Base-by-base conservation (phyloP, 805 yeast species). In the Priceomyces medius region DNA sequence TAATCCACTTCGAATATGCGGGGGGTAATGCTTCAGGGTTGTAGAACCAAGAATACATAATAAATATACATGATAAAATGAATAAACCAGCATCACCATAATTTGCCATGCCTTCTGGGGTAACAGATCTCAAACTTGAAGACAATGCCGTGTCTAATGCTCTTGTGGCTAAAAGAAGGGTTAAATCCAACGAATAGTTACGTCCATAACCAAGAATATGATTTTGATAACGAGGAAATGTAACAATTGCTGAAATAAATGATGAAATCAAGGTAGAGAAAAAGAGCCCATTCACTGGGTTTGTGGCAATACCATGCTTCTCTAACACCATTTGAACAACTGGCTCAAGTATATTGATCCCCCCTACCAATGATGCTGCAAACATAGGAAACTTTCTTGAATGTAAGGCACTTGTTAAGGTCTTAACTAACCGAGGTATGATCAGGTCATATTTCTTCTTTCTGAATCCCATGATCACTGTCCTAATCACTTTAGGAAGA, bases 1-100 rank as follows among this genome's bases (percentile, higher is more conserved):
- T 71, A 48, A 74, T 74, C 79, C 79, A 74, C 38, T 58, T 57
- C 20, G 62, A 54, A 48, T 74, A 74, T 5, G 74, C 63, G 4
- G 66, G 68, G n/a, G 76, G 74, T 28, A 74, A 56, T 20, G 54
- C 46, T 7, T 61, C 58, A 2, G 76, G 77, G 38, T 56, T 43
- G 54, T 47, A 66, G 42, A 67, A 66, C 71, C 71, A 67, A 10
- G 63, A 46, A 42, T 45, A 61, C 73, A 67, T 67, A 37, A 67
- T 64, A 16, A 58, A 51, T n/a, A 56, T 41, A 38, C 64, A 51
- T 12, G 67, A 56, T 0, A 46, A 54, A 14, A 57, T 53, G 35
- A 66, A 67, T 12, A 66, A 47, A 2, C 46, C 38, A 0, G 59
- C 65, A 47, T 67, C 73, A 2, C 60, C 63, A 17, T 37, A 37